Percentiles rank a stretch among this genome's conserved stretches.
Conservation (phyloP, 345 rosid species). For the Salix viminalis region DNA sequence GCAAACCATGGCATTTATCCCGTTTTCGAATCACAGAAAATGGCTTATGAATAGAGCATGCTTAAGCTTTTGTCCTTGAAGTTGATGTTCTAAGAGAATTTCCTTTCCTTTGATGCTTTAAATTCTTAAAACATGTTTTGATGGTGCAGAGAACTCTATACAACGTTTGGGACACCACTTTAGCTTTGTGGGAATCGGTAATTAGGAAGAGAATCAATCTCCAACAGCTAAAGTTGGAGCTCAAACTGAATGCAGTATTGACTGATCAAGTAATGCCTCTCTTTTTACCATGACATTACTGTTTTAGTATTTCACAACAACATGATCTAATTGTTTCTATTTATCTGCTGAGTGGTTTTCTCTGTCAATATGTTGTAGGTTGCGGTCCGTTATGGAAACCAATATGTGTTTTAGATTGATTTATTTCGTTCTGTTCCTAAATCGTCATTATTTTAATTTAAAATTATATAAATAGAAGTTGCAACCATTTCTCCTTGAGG, state of each 20-base stretch:
- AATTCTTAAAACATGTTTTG: slow-evolving; percentile 17
- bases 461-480: background rate
- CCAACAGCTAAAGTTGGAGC: slow-evolving; percentile 65
- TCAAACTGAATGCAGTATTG: slow-evolving; percentile 68
- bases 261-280: slow-evolving; percentile 58
- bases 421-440: background rate
- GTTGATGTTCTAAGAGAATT: background rate
- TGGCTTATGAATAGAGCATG: background rate
- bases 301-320: background rate
- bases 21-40: too few relatives aligned
- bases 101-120: background rate
- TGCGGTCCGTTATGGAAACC: background rate
- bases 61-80: background rate
- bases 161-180: slow-evolving; percentile 64
- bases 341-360: background rate
- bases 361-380: background rate
- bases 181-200: slow-evolving; percentile 62
- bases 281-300: slow-evolving; percentile 1
- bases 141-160: slow-evolving; percentile 62
- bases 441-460: background rate
- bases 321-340: background rate
- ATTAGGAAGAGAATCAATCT: slow-evolving; percentile 59
- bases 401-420: background rate
- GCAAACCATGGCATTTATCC: too few relatives aligned
- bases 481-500: background rate